Base-by-base conservation (phyloP, 164 flowering plant species). In the Cinnamomum chago region DNA sequence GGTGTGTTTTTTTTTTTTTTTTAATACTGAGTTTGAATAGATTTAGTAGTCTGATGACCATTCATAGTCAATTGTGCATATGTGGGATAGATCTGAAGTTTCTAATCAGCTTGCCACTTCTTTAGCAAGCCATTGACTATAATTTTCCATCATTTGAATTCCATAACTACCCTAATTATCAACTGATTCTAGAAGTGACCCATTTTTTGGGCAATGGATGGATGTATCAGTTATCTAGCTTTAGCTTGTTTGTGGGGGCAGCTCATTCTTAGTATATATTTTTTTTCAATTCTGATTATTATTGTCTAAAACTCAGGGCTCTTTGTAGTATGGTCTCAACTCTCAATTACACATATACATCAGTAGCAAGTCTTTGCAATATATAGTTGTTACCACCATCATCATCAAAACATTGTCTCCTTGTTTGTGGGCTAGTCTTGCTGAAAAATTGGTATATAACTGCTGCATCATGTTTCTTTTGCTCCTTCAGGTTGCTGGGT, bases 401-500 rank as follows among this genome's bases (percentile, higher is more conserved):
- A 40, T 11, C 47, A 40, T 40, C 47, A 40, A 5, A 40, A 9
- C 47, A 40, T 40, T 40, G 11, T 9, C 47, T 40, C 10, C 10
- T 40, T 40, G 9, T 40, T 40, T 40, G 47, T 40, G 47, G 10
- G 10, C 10, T 10, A 7, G 11, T 40, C 47, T 69, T 69, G 22
- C 27, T 69, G 58, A 0, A 1, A 20, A 60, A 2, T 60, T 23
- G n/a, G 7, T 18, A 2, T 28, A 6, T 13, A 25, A 65, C n/a
- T 9, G 20, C 28, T 28, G 40, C 3, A 9, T 67, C 5, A n/a
- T 30, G 35, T 67, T 65, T 30, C 33, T 20, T 67, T 28, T 67
- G 18, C 69, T 30, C 60, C 22, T 77, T n/a, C 75, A 92, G 97
- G 71, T 72, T 90, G 75, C 62, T 92, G 33, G 90, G 92, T 15